Evolutionary conservation across 805 yeast species (phyloP), one percentile per base, ranked within the genome.

Genomic region (Sugiyamaella chiloensis): DNA sequence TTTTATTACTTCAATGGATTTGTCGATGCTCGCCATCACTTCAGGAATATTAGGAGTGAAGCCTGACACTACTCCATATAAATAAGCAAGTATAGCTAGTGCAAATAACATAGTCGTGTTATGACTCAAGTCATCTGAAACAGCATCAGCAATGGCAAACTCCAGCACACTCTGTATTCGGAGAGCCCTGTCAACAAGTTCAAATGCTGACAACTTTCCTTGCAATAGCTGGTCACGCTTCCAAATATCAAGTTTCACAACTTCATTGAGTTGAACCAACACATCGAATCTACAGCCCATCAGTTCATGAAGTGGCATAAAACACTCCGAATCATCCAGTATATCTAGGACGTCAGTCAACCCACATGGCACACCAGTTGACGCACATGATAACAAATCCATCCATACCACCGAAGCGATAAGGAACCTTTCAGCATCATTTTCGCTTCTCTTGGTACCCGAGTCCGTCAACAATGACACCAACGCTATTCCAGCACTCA

Each of bases 21-120:
- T 32, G 5, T 43, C 44, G 14, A 47, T 42, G 21, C 51, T 50
- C n/a, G 23, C 35, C 12, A 21, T 14, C 6, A 47, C 35, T 35
- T 47, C 51, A 5, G 43, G 31, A 19, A 40, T 11, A 6, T 47
- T 42, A 7, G 50, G 50, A 11, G 41, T 44, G 20, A 29, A 47
- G 14, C 48, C 51, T 12, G 48, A 42, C n/a, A 43, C 36, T 6
- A 37, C 27, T 12, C 51, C 51, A 47, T 47, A 26, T 16, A 47
- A 24, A 23, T 32, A 47, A 5, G 37, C 26, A 7, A 47, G 32
- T 9, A 43, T 47, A 7, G 51, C 50, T 11, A 36, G 34, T 2
- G 50, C 51, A 36, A 23, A 47, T n/a, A 43, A 4, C 27, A n/a
- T 47, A 6, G 51, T 47, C 20, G 50, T 44, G 26, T 47, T 45